Base-by-base conservation (phyloP, 23 red algal genomes). In the Agarophyton chilense region DNA sequence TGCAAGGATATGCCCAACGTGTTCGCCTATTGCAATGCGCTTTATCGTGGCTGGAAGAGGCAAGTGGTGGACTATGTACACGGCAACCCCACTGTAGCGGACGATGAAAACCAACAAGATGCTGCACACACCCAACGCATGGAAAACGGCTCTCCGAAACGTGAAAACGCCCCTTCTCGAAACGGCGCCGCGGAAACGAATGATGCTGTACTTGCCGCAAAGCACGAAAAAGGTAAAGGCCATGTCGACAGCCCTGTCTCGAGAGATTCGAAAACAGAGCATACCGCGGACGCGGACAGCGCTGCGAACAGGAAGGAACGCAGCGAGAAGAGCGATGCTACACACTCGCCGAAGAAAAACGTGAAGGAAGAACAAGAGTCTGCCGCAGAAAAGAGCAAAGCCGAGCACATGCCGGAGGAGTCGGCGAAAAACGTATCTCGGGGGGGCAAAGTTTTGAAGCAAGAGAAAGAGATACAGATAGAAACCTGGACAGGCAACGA, bases 1-100 rank as follows among this genome's bases (percentile, higher is more conserved):
- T 89, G 68, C 58, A 89, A 77, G 53, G 71, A 60, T 18, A 89
- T 89, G 85, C 68, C 71, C 9, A 41, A 62, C 45, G 50, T 89
- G 45, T 49, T 10, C 28, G 55, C 53, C 2, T 63, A 56, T 22
- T 89, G 85, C 32, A 43, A 51, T 24, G 52, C 39, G 3, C 56
- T 89, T 16, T 78, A 63, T 44, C 42, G 51, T 10, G 51, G 31
- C 12, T 89, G 85, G 85, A 77, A 60, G 71, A 34, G 16, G 36
- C 85, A 78, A 31, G 85, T 89, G 50, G 51, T 80, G 19, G 77
- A 80, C 35, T 80, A 80, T 26, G 51, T 80, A 50, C 68, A 74
- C 68, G 47, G 36, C 68, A 49, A 43, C 38, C 68, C 68, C 2
- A 5, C 19, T 39, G 68, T 49, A 19, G 21, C 32, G 39, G 68